Percentiles rank a stretch among this genome's conserved stretches.
Conservation (phyloP, 345 rosid genomes). For the Lumnitzera racemosa region DNA sequence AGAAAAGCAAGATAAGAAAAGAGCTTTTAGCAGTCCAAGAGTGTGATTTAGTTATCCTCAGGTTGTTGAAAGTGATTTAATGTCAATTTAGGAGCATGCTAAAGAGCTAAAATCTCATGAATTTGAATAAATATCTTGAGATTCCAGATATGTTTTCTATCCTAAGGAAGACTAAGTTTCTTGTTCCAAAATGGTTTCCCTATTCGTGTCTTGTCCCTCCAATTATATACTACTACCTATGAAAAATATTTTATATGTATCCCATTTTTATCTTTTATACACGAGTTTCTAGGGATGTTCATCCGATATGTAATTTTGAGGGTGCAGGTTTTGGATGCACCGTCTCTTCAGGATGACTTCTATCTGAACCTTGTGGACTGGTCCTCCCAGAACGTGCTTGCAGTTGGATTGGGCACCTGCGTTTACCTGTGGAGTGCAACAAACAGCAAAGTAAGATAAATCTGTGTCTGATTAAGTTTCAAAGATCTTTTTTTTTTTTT, state of each 20-base stretch:
- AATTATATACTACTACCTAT: not conserved
- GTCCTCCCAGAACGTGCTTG: constrained; percentile 97
- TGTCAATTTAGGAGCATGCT: too few species aligned
- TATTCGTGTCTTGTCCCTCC: not conserved
- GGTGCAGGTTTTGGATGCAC: constrained; percentile 91
- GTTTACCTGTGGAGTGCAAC: constrained; percentile 97
- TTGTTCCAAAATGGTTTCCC: not conserved
- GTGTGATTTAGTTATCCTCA: too few species aligned
- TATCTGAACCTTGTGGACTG: constrained; percentile 95
- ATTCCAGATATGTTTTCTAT: too few species aligned
- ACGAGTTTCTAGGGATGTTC: not conserved
- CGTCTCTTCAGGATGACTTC: constrained; percentile 95
- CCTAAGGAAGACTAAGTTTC: too few species aligned
- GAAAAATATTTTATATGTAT: not conserved
- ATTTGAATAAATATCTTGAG: too few species aligned
- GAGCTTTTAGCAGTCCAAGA: too few species aligned
- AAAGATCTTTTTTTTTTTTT: not conserved
- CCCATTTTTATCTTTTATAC: not conserved
- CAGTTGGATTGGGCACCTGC: constrained; percentile 92
- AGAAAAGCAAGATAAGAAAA: too few species aligned
- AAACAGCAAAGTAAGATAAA: constrained; percentile 71
- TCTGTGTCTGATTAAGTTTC: not conserved
- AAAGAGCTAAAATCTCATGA: too few species aligned
- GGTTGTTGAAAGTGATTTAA: too few species aligned
- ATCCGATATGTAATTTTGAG: not conserved